Evolutionary conservation across 192 early-diverging fungal species (phyloP).

Genomic region (Coemansia sp.): DNA sequence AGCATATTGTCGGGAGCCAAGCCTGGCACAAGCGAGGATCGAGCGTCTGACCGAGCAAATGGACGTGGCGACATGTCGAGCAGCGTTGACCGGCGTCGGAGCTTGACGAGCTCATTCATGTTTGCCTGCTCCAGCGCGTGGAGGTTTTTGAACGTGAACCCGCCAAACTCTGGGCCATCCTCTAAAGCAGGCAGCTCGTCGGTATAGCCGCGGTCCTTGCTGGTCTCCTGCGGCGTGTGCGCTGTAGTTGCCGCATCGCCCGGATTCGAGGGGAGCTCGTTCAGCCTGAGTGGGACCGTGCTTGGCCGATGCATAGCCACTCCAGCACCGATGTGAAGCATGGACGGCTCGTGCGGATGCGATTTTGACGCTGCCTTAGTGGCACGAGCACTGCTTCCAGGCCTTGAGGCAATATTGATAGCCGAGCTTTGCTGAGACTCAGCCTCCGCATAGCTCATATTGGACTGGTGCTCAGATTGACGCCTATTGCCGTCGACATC

Average conservation of each 20-base stretch:
- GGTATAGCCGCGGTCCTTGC: not conserved
- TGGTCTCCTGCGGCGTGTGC: not conserved
- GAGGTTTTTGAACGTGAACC: constrained; percentile 91
- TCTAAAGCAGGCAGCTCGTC: constrained; percentile 15
- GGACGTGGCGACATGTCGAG: constrained; percentile 18
- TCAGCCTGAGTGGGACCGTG: constrained; percentile 24
- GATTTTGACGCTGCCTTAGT: constrained; percentile 8
- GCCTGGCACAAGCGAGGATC: constrained; percentile 7
- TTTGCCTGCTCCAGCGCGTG: constrained; percentile 89
- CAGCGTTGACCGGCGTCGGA: constrained; percentile 60
- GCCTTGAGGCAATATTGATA: not conserved
- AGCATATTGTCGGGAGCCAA: not conserved
- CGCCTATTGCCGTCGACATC: not conserved
- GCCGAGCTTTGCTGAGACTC: constrained; percentile 8
- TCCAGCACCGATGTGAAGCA: constrained; percentile 7
- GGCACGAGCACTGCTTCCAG: not conserved
- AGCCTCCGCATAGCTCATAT: not conserved
- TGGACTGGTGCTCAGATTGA: not conserved
- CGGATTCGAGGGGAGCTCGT: not conserved
- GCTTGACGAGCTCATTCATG: constrained; percentile 78
- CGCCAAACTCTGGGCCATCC: constrained; percentile 71
- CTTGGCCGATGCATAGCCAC: constrained; percentile 21
- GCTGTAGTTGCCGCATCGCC: not conserved
- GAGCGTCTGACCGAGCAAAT: not conserved
- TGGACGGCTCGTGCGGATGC: constrained; percentile 3